Conservation (phyloP, 2,329 filamentous ascomycete species). For the Didymella keratinophila region DNA sequence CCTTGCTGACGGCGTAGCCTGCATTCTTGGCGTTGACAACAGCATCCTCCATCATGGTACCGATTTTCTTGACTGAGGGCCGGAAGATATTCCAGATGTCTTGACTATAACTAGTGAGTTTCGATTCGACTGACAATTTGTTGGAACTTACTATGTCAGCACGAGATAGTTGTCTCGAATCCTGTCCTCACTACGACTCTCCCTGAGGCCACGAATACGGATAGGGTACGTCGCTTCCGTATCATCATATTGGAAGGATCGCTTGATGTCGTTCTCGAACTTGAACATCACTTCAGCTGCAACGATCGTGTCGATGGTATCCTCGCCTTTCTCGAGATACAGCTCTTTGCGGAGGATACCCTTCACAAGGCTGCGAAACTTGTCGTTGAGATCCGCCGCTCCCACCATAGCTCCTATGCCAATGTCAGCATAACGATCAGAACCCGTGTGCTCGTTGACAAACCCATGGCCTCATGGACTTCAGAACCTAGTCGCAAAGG, state of each 20-base stretch:
- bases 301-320: constrained; percentile 16
- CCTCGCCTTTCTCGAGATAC: constrained; percentile 12
- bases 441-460: not conserved
- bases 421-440: not conserved
- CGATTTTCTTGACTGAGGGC: constrained; percentile 13
- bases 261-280: constrained; percentile 23
- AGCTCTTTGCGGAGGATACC: constrained; percentile 2
- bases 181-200: constrained; percentile 1
- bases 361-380: constrained; percentile 8
- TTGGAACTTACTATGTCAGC: constrained; percentile 14
- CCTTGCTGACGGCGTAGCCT: constrained; percentile 10
- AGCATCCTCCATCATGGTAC: constrained; percentile 15
- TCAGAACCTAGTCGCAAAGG: constrained; percentile 23
- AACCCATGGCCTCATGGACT: constrained; percentile 21
- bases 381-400: constrained; percentile 16
- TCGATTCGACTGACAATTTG: too few species aligned
- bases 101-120: not conserved
- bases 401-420: constrained; percentile 14
- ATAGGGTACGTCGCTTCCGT: not conserved
- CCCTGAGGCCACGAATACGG: constrained; percentile 10
- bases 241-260: constrained; percentile 11
- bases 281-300: constrained; percentile 19
- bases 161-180: constrained; percentile 8
- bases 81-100: constrained; percentile 17
- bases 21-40: constrained; percentile 7